These are phyloP conservation scores for Sicyos edulis DNA, from an alignment of 306 rosid genomes.

Conservation along the genomic window DNA sequence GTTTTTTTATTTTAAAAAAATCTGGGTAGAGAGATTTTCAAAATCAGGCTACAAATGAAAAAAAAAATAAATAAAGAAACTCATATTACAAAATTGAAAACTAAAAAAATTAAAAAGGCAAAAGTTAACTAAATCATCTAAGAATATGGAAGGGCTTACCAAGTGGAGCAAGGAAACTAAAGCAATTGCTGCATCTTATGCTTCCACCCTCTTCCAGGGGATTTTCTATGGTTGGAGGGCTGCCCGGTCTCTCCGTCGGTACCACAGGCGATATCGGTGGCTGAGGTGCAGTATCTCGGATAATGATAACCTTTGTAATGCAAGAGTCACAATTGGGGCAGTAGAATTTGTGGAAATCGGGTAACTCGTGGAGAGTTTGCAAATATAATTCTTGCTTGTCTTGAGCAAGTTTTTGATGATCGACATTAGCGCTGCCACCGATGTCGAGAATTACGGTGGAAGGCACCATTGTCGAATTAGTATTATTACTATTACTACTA, in stretches of 20 bases:
- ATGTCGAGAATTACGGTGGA: background rate
- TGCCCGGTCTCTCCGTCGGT: too few relatives aligned
- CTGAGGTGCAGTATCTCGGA: background rate
- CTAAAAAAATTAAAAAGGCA: background rate
- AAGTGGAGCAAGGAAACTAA: conserved; percentile 6
- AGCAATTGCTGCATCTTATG: conserved; percentile 5
- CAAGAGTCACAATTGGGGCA: background rate
- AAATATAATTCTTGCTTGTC: background rate
- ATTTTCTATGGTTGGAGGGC: too few relatives aligned
- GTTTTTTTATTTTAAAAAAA: background rate
- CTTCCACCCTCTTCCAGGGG: background rate
- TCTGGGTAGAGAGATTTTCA: background rate
- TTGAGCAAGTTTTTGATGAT: background rate
- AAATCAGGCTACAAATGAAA: background rate
- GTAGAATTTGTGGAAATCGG: background rate
- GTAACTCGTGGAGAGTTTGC: background rate
- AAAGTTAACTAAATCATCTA: background rate
- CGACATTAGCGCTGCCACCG: background rate
- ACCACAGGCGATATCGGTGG: too few relatives aligned
- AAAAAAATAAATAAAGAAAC: background rate
- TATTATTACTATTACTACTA: background rate
- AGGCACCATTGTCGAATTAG: background rate
- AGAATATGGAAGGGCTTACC: conserved; percentile 7
- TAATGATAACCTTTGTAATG: background rate
- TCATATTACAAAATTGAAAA: background rate